phyloP scores from a whole-genome alignment of 2,329 filamentous ascomycete genomes.

The Penicillium brevicompactum region DNA sequence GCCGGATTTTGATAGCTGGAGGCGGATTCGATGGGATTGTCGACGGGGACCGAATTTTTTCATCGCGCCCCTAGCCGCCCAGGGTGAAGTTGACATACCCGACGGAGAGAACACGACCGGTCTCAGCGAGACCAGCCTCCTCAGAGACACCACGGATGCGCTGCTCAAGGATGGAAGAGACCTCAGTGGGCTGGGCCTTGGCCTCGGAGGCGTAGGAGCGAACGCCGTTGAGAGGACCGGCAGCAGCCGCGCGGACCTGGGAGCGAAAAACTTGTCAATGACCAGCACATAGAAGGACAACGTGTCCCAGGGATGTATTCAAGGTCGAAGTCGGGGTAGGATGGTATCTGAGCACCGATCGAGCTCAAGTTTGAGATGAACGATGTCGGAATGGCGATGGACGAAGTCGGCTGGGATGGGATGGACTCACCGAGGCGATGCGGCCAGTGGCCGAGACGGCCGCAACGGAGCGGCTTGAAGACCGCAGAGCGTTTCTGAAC shows the following conservation, averaged over 20 bases:
- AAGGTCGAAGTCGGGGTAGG: conserved; percentile 21
- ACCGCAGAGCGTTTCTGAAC: conserved; percentile 98
- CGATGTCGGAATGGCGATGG: conserved; percentile 32
- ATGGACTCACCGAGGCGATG: conserved; percentile 87
- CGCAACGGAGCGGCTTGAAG: conserved; percentile 92
- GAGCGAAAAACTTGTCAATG: conserved; percentile 46
- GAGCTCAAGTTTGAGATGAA: conserved; percentile 38
- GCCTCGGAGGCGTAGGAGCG: conserved; percentile 90
- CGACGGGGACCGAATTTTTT: conserved; percentile 35
- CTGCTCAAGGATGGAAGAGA: conserved; percentile 99
- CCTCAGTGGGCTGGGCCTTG: conserved; percentile 95
- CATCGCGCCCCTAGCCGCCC: conserved; percentile 16
- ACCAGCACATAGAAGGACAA: conserved; percentile 51
- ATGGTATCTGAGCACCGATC: conserved; percentile 32
- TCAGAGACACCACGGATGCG: conserved; percentile 98
- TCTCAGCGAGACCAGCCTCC: conserved; percentile 95
- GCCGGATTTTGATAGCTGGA: conserved; percentile 14
- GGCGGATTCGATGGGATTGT: conserved; percentile 30
- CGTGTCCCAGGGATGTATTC: conserved; percentile 25
- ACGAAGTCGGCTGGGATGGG: conserved; percentile 49
- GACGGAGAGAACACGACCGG: conserved; percentile 96
- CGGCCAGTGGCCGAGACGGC: conserved; percentile 90
- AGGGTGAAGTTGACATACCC: conserved; percentile 69
- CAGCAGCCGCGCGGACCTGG: conserved; percentile 84
- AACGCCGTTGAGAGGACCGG: conserved; percentile 72